A percentile compares a stretch with the other conserved stretches of the same genome.
These are phyloP conservation scores for Eragrostis nindensis DNA, from an alignment of 176 grass and related monocot species.

Conservation along the genomic window DNA sequence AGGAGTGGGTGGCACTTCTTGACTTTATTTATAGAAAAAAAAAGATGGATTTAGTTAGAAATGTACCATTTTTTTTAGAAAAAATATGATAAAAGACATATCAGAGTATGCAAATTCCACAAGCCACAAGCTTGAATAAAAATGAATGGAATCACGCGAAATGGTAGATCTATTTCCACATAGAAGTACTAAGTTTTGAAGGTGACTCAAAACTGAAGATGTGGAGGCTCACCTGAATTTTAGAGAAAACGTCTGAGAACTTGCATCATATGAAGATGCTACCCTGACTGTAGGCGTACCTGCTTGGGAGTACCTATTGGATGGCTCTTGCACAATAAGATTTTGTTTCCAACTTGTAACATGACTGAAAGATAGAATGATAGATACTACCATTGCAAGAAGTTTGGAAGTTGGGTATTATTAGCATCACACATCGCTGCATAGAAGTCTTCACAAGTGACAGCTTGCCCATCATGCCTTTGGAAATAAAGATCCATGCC, in stretches of 20 bases:
- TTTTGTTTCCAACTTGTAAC: slow-evolving; percentile 11
- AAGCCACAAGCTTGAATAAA: background rate
- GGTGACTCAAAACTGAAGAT: slow-evolving; percentile 2
- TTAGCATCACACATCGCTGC: slow-evolving; percentile 99
- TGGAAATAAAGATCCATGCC: slow-evolving; percentile 99
- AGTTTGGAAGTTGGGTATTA: slow-evolving; percentile 78
- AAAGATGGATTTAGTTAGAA: slow-evolving; percentile 18
- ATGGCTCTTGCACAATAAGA: slow-evolving; percentile 32
- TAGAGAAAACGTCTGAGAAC: slow-evolving; percentile 70
- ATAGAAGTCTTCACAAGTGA: slow-evolving; percentile 97
- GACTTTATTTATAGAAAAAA: slow-evolving; percentile 51
- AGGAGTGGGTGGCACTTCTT: slow-evolving; percentile 89
- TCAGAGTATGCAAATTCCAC: slow-evolving; percentile 5
- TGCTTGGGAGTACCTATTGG: slow-evolving; percentile 91
- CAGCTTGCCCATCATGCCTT: slow-evolving; percentile 97
- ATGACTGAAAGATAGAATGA: slow-evolving; percentile 5
- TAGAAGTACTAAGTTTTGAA: background rate
- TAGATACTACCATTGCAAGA: slow-evolving; percentile 75
- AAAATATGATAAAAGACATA: slow-evolving; percentile 1
- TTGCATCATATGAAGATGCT: slow-evolving; percentile 74
- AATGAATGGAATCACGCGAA: background rate
- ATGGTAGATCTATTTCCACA: slow-evolving; percentile 10
- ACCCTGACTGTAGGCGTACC: slow-evolving; percentile 80
- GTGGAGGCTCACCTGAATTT: slow-evolving; percentile 71
- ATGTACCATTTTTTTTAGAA: slow-evolving; percentile 20